Percentiles rank a stretch among this genome's conserved stretches.
Conservation (phyloP, 2,329 filamentous ascomycete genomes). For the Xylaria sp. region DNA sequence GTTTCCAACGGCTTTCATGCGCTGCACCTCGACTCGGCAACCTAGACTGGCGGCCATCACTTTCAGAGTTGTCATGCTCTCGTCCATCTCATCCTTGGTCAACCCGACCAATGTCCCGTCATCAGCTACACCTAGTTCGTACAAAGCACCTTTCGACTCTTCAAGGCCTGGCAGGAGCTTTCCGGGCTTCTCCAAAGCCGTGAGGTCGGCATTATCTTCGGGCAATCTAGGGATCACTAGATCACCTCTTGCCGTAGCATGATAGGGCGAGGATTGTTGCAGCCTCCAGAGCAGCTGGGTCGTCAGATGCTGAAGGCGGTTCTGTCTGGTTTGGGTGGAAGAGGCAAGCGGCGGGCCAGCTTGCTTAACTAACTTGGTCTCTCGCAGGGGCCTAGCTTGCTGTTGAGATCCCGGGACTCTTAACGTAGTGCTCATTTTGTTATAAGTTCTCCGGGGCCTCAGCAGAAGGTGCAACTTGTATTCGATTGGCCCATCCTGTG, state of each 20-base stretch:
- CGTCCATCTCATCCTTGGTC: conserved; percentile 86
- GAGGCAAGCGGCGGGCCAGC: conserved; percentile 34
- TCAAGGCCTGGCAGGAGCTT: conserved; percentile 79
- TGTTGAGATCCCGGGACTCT: conserved; percentile 36
- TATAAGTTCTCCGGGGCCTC: conserved; percentile 74
- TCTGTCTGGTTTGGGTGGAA: conserved; percentile 73
- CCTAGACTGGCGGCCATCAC: conserved; percentile 93
- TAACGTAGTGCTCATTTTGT: conserved; percentile 65
- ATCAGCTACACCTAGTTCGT: conserved; percentile 95
- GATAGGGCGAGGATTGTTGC: conserved; percentile 91
- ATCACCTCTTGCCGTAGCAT: conserved; percentile 76
- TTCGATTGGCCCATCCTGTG: conserved; percentile 91
- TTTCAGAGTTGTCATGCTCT: conserved; percentile 81
- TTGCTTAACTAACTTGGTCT: conserved; percentile 34
- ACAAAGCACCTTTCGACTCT: conserved; percentile 89
- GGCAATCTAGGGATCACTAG: conserved; percentile 76
- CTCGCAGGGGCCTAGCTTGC: conserved; percentile 33
- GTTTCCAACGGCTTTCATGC: conserved; percentile 81
- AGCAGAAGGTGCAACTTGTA: conserved; percentile 94
- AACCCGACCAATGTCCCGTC: conserved; percentile 90
- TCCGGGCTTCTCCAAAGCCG: conserved; percentile 50
- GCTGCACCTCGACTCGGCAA: conserved; percentile 79
- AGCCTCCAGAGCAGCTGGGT: conserved; percentile 94
- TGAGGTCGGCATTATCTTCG: conserved; percentile 56
- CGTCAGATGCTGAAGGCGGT: conserved; percentile 85